Percentiles rank a stretch among this genome's conserved stretches.
phyloP scores from a whole-genome alignment of 345 rosid genomes.

The Eutrema yunnanense region DNA sequence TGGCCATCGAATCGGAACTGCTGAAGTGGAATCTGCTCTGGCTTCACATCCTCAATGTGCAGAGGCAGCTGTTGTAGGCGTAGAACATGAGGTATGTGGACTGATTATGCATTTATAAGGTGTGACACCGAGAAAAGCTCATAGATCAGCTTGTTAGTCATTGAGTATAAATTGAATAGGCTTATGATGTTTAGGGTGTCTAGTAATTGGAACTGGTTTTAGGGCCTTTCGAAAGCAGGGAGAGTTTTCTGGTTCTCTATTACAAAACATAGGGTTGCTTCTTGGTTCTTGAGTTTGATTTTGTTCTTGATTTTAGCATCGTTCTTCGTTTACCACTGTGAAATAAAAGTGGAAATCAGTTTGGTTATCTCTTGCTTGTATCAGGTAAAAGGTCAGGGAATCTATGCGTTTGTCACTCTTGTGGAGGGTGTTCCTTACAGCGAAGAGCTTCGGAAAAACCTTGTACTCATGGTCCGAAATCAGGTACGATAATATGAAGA shows the following conservation, averaged over 20 bases:
- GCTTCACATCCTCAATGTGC: conserved; percentile 95
- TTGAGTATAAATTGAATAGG: not conserved
- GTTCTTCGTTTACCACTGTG: not conserved
- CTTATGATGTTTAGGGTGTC: not conserved
- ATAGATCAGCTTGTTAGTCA: not conserved
- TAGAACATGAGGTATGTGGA: conserved; percentile 81
- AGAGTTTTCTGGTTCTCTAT: not conserved
- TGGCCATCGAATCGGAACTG: conserved; percentile 99
- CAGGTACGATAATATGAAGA: conserved; percentile 41
- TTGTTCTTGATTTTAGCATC: not conserved
- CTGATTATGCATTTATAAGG: not conserved
- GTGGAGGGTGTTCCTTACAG: conserved; percentile 84
- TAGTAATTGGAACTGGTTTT: not conserved
- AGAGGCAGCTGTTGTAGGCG: conserved; percentile 95
- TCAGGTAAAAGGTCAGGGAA: conserved; percentile 94
- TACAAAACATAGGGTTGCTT: not conserved
- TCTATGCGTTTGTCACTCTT: conserved; percentile 93
- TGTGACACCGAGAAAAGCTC: not conserved
- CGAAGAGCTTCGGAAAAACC: conserved; percentile 78
- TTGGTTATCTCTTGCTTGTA: conserved; percentile 6
- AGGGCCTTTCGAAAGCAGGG: not conserved
- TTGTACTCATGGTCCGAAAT: conserved; percentile 61
- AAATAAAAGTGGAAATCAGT: not conserved
- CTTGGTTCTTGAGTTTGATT: not conserved
- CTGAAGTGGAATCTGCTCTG: conserved; percentile 98